phyloP scores from a whole-genome alignment of 108 stramenopile species.

The Cyclotella sp. region DNA sequence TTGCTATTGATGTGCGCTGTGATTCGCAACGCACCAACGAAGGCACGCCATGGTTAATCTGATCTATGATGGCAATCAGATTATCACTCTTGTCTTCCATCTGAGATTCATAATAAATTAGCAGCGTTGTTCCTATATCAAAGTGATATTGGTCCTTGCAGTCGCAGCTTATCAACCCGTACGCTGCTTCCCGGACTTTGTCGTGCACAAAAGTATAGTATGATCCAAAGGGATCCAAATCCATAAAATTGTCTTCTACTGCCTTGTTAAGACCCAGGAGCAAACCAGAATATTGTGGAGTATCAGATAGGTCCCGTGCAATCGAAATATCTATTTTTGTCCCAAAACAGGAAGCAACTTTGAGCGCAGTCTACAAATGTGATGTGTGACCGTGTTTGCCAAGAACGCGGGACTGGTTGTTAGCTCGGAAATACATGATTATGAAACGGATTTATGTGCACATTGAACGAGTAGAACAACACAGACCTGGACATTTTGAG shows the following conservation, averaged over 20 bases:
- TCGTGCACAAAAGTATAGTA: slow-evolving; percentile 51
- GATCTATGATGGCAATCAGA: slow-evolving; percentile 6
- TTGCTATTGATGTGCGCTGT: slow-evolving; percentile 1
- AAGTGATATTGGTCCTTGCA: slow-evolving; percentile 9
- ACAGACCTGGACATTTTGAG: background rate
- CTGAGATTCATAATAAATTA: background rate
- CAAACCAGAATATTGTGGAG: background rate
- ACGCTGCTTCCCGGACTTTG: slow-evolving; percentile 60
- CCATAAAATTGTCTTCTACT: background rate
- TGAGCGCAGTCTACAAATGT: slow-evolving; percentile 25
- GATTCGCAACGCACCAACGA: background rate
- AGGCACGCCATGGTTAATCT: slow-evolving; percentile 13
- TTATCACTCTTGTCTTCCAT: background rate
- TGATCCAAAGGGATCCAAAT: background rate
- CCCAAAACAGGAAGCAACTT: slow-evolving; percentile 42
- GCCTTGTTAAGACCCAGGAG: background rate
- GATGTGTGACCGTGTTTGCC: slow-evolving; percentile 14
- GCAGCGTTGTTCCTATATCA: slow-evolving; percentile 2
- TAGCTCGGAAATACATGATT: background rate
- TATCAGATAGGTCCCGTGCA: background rate
- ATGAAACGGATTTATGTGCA: background rate
- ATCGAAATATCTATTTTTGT: slow-evolving; percentile 17
- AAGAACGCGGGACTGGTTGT: background rate
- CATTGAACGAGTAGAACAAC: background rate
- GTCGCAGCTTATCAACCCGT: slow-evolving; percentile 40